Percentiles rank a stretch among this genome's conserved stretches.
Conservation (phyloP, 2,329 filamentous ascomycete genomes). For the Didymella segeticola region DNA sequence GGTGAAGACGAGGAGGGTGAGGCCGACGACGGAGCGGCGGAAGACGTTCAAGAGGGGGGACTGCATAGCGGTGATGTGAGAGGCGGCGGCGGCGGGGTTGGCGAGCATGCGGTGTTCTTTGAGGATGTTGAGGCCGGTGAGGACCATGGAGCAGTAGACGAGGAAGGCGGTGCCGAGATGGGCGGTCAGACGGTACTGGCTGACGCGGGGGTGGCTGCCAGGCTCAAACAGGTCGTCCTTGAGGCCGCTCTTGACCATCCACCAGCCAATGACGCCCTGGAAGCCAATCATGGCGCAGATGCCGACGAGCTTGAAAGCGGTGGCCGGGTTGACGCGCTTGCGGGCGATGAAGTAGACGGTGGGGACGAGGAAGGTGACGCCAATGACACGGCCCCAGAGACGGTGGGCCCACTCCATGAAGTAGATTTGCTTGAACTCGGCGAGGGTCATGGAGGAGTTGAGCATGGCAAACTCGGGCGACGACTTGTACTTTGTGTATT, state of each 20-base stretch:
- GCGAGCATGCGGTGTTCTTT: constrained; percentile 75
- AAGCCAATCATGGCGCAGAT: constrained; percentile 92
- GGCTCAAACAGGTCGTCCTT: constrained; percentile 95
- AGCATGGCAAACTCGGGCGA: constrained; percentile 92
- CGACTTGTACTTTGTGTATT: constrained; percentile 89
- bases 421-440: constrained; percentile 98
- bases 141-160: constrained; percentile 93
- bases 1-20: constrained; percentile 79
- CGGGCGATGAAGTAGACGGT: constrained; percentile 87
- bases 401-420: constrained; percentile 99
- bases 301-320: constrained; percentile 78
- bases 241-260: constrained; percentile 98
- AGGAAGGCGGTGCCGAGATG: constrained; percentile 90
- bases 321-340: constrained; percentile 76
- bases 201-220: constrained; percentile 88
- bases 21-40: constrained; percentile 72
- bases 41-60: constrained; percentile 73
- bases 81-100: constrained; percentile 68
- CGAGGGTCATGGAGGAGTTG: constrained; percentile 90
- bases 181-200: constrained; percentile 88
- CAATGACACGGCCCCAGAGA: constrained; percentile 91
- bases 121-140: constrained; percentile 84
- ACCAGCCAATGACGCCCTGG: constrained; percentile 96
- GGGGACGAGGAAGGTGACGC: constrained; percentile 86
- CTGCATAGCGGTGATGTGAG: constrained; percentile 67